A percentile compares a stretch with the other conserved stretches of the same genome.
Conservation (phyloP, 306 rosid species). For the Vicia faba region DNA sequence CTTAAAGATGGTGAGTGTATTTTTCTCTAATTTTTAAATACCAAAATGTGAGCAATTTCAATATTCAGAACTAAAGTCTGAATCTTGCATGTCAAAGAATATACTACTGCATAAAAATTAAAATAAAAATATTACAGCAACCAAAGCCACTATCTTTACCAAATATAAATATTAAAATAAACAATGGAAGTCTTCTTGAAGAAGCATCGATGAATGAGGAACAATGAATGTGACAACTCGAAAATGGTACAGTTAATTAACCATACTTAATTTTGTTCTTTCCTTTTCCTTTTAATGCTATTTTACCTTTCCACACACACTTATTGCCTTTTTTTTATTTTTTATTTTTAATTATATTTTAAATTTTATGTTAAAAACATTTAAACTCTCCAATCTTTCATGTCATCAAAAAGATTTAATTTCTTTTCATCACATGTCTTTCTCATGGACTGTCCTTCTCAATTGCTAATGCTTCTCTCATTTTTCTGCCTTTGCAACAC, state of each 20-base stretch:
- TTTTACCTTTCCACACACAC: neutral
- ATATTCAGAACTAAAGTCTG: neutral
- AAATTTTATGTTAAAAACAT: too few species aligned
- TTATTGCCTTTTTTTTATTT: neutral
- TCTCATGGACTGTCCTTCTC: too few species aligned
- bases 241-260: neutral
- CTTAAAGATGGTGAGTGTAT: too few species aligned
- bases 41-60: neutral
- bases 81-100: neutral
- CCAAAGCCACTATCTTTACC: neutral
- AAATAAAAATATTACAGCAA: neutral
- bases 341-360: too few species aligned
- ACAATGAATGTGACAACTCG: neutral
- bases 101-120: neutral
- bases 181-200: neutral
- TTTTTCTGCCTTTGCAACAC: too few species aligned
- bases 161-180: neutral
- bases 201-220: neutral
- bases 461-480: too few species aligned
- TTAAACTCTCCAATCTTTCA: too few species aligned
- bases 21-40: neutral
- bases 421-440: too few species aligned
- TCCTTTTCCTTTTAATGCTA: neutral
- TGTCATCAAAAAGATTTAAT: too few species aligned
- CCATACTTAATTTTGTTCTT: conserved; percentile 5